These are phyloP conservation scores for Berkeleyomyces basicola DNA, from an alignment of 2,329 filamentous ascomycete genomes.

Conservation along the genomic window DNA sequence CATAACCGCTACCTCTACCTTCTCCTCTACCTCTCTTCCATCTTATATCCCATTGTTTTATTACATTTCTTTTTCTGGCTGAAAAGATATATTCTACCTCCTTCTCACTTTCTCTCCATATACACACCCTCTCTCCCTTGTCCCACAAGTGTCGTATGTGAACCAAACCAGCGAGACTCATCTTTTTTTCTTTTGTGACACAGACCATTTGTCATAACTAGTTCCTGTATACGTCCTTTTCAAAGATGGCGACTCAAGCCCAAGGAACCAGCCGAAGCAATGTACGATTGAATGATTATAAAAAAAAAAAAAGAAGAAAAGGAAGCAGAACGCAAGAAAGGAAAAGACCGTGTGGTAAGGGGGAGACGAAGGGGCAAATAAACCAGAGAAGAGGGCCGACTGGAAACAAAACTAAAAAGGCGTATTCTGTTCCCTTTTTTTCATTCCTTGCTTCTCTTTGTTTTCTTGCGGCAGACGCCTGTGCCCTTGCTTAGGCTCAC, in stretches of 20 bases:
- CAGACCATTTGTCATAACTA: neutral
- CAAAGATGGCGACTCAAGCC: neutral
- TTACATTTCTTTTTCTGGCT: conserved; percentile 10
- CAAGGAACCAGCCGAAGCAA: neutral
- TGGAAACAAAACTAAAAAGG: too few relatives aligned
- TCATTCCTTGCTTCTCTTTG: too few relatives aligned
- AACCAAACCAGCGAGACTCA: neutral
- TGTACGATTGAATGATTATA: neutral
- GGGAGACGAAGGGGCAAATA: too few relatives aligned
- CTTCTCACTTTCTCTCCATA: neutral
- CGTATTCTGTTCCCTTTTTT: too few relatives aligned
- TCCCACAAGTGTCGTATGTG: neutral
- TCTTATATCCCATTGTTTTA: conserved; percentile 13
- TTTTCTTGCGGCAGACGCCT: too few relatives aligned
- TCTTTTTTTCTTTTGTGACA: neutral
- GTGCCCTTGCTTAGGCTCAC: too few relatives aligned
- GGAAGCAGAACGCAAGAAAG: neutral
- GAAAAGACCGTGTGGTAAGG: neutral
- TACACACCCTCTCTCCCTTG: neutral
- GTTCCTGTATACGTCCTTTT: neutral
- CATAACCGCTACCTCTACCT: neutral
- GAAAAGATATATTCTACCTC: neutral
- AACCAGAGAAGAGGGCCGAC: too few relatives aligned
- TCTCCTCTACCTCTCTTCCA: conserved; percentile 3
- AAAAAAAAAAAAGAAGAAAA: neutral